A percentile compares a stretch with the other conserved stretches of the same genome.
These are phyloP conservation scores for Paramecium bursaria DNA, from an alignment of 73 alveolate genomes.

Conservation along the genomic window DNA sequence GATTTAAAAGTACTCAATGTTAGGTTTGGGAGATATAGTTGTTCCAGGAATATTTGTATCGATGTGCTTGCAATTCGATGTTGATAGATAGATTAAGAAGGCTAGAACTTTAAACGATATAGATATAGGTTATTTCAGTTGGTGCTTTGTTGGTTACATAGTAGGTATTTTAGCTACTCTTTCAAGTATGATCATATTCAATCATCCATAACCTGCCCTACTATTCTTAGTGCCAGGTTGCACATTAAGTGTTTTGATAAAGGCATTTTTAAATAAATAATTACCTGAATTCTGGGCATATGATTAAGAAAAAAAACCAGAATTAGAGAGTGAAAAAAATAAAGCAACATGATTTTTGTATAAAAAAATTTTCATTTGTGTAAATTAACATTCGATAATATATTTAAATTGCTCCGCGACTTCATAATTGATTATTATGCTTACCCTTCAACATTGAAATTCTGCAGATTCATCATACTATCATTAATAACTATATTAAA, in stretches of 20 bases:
- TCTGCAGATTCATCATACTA: no score
- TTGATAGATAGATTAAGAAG: slow-evolving; percentile 74
- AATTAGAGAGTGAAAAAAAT: background rate
- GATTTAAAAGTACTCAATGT: slow-evolving; percentile 82
- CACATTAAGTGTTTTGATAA: slow-evolving; percentile 78
- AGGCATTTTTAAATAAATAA: slow-evolving; percentile 81
- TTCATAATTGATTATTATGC: no score
- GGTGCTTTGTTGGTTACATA: slow-evolving; percentile 85
- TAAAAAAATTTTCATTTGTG: background rate
- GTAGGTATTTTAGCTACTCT: slow-evolving; percentile 90
- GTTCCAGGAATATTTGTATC: slow-evolving; percentile 98
- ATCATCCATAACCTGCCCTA: slow-evolving; percentile 98
- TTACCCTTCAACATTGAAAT: no score
- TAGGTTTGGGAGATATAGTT: slow-evolving; percentile 99
- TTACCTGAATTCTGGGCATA: slow-evolving; percentile 77
- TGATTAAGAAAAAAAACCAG: slow-evolving; percentile 74
- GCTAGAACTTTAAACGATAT: slow-evolving; percentile 62
- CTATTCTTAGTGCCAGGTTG: slow-evolving; percentile 95
- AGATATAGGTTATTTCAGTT: slow-evolving; percentile 80
- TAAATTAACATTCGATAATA: background rate
- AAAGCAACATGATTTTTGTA: background rate
- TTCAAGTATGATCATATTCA: slow-evolving; percentile 85
- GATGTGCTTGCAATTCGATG: slow-evolving; percentile 90
- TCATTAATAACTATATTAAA: no score
- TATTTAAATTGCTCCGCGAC: no score